A percentile compares a stretch with the other conserved stretches of the same genome.
Conservation (phyloP, 2,329 filamentous ascomycete genomes). For the Trichoderma arundinaceum region DNA sequence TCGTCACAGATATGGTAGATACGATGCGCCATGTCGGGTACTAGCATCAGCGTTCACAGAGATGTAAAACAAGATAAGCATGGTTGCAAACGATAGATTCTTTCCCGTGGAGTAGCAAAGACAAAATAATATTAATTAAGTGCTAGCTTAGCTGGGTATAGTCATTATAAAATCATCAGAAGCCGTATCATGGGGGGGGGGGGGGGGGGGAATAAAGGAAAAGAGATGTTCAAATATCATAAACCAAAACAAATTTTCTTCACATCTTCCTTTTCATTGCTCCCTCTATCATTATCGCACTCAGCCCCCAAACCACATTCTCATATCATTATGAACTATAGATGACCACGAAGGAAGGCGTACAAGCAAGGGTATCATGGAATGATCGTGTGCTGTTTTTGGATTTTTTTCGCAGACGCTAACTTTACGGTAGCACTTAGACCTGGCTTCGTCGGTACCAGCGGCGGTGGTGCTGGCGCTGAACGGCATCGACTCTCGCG, state of each 20-base stretch:
- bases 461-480: constrained; percentile 45
- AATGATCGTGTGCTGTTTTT: neutral
- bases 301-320: neutral
- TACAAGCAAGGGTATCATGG: constrained; percentile 9
- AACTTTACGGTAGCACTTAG: constrained; percentile 38
- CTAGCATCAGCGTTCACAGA: neutral
- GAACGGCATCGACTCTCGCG: constrained; percentile 42
- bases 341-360: neutral
- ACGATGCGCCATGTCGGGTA: neutral
- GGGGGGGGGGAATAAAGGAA: too few relatives aligned
- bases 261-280: neutral
- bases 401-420: neutral
- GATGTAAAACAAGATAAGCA: neutral
- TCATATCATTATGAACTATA: neutral
- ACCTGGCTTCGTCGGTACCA: constrained; percentile 53
- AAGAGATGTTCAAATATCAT: neutral
- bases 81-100: neutral
- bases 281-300: neutral
- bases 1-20: neutral
- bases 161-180: constrained; percentile 17
- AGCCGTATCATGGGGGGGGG: constrained; percentile 4
- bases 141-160: constrained; percentile 27
- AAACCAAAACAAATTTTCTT: neutral
- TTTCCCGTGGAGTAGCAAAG: neutral
- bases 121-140: constrained; percentile 4